These are phyloP conservation scores for Salix exigua DNA, from an alignment of 345 rosid species.

Conservation along the genomic window DNA sequence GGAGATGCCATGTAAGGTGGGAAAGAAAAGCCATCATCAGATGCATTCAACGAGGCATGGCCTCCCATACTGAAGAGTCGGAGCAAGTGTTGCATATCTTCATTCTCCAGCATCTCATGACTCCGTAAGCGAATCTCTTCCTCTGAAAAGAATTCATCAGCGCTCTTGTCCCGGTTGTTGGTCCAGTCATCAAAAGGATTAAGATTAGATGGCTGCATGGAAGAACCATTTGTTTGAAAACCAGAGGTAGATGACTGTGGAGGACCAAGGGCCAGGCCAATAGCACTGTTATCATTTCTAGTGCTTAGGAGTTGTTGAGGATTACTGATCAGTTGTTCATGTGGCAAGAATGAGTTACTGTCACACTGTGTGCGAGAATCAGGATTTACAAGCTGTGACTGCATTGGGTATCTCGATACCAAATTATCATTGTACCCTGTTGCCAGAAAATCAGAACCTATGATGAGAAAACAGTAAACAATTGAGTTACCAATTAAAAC, in stretches of 20 bases:
- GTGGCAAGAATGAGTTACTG: slow-evolving; percentile 33
- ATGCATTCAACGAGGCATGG: slow-evolving; percentile 38
- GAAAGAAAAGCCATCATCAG: slow-evolving; percentile 67
- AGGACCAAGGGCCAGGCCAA: slow-evolving; percentile 72
- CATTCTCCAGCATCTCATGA: slow-evolving; percentile 94
- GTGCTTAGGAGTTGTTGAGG: slow-evolving; percentile 45
- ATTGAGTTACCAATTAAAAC: not conserved
- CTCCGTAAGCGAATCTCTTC: slow-evolving; percentile 87
- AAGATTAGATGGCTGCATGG: slow-evolving; percentile 40
- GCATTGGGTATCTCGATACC: slow-evolving; percentile 45
- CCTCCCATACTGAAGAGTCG: slow-evolving; percentile 84
- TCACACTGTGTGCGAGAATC: slow-evolving; percentile 49
- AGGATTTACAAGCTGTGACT: slow-evolving; percentile 49
- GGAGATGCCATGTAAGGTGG: slow-evolving; percentile 61
- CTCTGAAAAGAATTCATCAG: slow-evolving; percentile 68
- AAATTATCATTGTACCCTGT: slow-evolving; percentile 56
- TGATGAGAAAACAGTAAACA: not conserved
- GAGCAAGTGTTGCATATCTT: slow-evolving; percentile 92
- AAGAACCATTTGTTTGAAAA: slow-evolving; percentile 41
- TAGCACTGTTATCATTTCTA: slow-evolving; percentile 41
- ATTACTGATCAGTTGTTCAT: slow-evolving; percentile 43
- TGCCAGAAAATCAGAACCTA: not conserved
- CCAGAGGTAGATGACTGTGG: slow-evolving; percentile 55
- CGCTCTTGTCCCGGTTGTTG: slow-evolving; percentile 58
- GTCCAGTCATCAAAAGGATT: slow-evolving; percentile 88